Base-by-base conservation (phyloP, 768 basidiomycete genomes). In the Leucosporidium scottii region DNA sequence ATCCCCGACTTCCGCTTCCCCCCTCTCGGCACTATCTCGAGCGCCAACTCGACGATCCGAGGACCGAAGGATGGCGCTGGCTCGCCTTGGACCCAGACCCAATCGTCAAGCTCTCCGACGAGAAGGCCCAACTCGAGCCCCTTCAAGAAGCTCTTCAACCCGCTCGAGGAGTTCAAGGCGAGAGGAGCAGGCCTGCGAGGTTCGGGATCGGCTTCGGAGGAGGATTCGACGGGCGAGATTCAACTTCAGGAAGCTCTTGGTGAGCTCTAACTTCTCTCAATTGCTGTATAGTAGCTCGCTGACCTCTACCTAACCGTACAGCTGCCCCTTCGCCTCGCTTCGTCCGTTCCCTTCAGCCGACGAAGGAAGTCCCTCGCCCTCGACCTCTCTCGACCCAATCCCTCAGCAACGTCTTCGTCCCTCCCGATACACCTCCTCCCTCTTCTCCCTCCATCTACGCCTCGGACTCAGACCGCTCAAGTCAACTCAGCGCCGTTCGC, bases 1-100 rank as follows among this genome's bases (percentile, higher is more conserved):
- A 48, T 47, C 21, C 65, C 66, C 10, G 30, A 49, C 20, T 71
- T 71, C 60, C 59, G 62, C 18, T 70, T 70, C 36, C 69, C 69
- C 5, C 28, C 55, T 17, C 30, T 31, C 30, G 27, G 31, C 39
- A 13, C 39, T 2, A 44, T 2, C 15, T 44, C 39, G 39, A 44
- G 39, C 39, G 39, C 39, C 39, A 44, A 44, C 39, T 44, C 39
- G 39, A 44, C 39, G 39, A 44, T 44, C 15, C 39, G 39, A 44
- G 39, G 39, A 44, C 39, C 39, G 39, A 44, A 44, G 39, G 13
- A 44, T 17, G 39, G 39, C 39, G 39, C 39, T 17, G 39, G 39
- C 15, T 44, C 39, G 39, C 39, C 39, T 8, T 44, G 39, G 39
- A 44, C 39, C 15, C 39, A 44, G 39, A 44, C 39, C 15, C 39